Evolutionary conservation across 768 basidiomycete genomes (phyloP).

Genomic region (Leucocoprinus leucothites): DNA sequence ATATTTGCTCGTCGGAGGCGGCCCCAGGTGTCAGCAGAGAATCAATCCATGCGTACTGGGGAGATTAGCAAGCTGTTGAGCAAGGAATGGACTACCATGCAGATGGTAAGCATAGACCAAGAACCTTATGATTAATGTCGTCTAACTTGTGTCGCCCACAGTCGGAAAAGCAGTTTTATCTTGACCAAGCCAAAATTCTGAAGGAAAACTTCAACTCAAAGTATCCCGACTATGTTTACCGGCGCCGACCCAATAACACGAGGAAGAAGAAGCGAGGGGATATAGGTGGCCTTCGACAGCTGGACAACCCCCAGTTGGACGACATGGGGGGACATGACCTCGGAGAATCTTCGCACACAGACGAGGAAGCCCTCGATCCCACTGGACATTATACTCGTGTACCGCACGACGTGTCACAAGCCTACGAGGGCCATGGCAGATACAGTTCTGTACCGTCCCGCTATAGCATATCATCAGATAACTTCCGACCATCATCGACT

Average conservation of each 20-base stretch:
- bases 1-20: constrained; percentile 82
- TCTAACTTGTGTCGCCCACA: constrained; percentile 25
- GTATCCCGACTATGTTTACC: constrained; percentile 90
- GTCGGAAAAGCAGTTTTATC: constrained; percentile 85
- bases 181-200: constrained; percentile 80
- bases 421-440: constrained; percentile 24
- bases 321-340: constrained; percentile 29
- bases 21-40: constrained; percentile 82
- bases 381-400: constrained; percentile 9
- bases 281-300: constrained; percentile 11
- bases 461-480: constrained; percentile 16
- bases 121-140: constrained; percentile 6
- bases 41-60: constrained; percentile 87
- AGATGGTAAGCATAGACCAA: constrained; percentile 48
- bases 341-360: constrained; percentile 33
- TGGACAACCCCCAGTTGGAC: constrained; percentile 25
- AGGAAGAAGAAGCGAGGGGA: constrained; percentile 29
- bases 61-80: constrained; percentile 87
- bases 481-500: constrained; percentile 19
- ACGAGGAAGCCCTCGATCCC: constrained; percentile 24
- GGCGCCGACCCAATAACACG: constrained; percentile 83
- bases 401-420: constrained; percentile 24
- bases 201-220: constrained; percentile 84
- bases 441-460: constrained; percentile 23
- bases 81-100: constrained; percentile 85